phyloP scores from a whole-genome alignment of 2,329 filamentous ascomycete genomes.

The Emmonsiellopsis sp. region DNA sequence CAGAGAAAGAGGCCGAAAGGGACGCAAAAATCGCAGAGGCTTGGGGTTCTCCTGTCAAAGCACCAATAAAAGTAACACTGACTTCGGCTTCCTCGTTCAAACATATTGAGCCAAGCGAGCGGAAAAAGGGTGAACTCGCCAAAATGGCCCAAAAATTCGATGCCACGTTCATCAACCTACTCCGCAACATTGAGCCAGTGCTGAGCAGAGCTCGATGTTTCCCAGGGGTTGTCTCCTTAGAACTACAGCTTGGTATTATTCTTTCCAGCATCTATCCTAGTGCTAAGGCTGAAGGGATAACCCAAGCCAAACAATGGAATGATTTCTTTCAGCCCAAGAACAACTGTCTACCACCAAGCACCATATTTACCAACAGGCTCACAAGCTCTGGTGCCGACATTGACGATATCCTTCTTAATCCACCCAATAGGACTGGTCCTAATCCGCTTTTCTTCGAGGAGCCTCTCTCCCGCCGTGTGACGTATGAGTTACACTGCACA shows the following conservation, averaged over 20 bases:
- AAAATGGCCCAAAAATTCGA: constrained; percentile 6
- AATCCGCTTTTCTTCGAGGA: constrained; percentile 18
- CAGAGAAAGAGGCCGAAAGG: constrained; percentile 14
- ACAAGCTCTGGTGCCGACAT: constrained; percentile 33
- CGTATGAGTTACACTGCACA: constrained; percentile 34
- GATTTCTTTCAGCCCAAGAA: constrained; percentile 24
- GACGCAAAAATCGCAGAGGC: constrained; percentile 22
- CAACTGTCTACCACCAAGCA: constrained; percentile 19
- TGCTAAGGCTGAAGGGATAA: constrained; percentile 9
- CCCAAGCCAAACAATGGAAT: constrained; percentile 21
- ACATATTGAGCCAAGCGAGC: constrained; percentile 4
- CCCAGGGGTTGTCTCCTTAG: constrained; percentile 25
- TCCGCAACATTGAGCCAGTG: constrained; percentile 19
- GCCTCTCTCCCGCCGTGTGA: constrained; percentile 11
- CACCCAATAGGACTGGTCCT: constrained; percentile 12
- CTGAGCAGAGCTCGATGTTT: constrained; percentile 28
- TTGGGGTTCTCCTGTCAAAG: constrained; percentile 15
- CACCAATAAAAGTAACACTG: background rate
- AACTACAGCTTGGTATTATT: constrained; percentile 30
- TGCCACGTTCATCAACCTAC: constrained; percentile 17
- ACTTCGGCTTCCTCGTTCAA: background rate
- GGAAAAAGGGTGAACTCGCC: constrained; percentile 8
- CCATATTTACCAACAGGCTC: constrained; percentile 28
- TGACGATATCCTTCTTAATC: constrained; percentile 28
- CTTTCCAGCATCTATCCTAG: constrained; percentile 21